Percentiles rank a stretch among this genome's conserved stretches.
Conservation (phyloP, 805 yeast species). For the Saturnispora dispora region DNA sequence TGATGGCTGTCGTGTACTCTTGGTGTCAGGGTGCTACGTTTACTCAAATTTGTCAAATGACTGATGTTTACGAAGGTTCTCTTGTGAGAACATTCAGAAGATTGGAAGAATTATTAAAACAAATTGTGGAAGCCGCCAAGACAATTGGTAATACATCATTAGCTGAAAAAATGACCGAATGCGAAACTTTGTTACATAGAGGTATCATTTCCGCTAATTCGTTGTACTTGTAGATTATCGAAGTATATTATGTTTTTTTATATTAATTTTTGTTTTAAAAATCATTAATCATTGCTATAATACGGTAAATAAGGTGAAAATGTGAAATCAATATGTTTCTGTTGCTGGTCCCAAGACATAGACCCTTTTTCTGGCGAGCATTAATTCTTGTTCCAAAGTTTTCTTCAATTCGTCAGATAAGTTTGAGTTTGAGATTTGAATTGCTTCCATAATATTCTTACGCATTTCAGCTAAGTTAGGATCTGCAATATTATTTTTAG, state of each 20-base stretch:
- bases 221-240: conserved; percentile 46
- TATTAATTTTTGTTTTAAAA: neutral
- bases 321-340: neutral
- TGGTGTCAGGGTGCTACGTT: conserved; percentile 97
- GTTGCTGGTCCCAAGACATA: conserved; percentile 9
- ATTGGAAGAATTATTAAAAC: conserved; percentile 86
- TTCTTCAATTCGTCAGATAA: neutral
- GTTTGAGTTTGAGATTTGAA: neutral
- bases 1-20: conserved; percentile 93
- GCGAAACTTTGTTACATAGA: conserved; percentile 80
- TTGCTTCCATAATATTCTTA: conserved; percentile 1
- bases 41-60: conserved; percentile 96
- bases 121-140: conserved; percentile 83
- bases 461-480: neutral
- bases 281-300: neutral
- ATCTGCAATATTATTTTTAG: conserved; percentile 4
- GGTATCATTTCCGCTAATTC: conserved; percentile 97
- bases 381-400: neutral
- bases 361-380: neutral
- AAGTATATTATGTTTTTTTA: neutral
- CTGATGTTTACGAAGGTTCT: conserved; percentile 97
- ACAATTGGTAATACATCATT: conserved; percentile 87
- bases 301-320: neutral
- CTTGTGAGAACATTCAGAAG: conserved; percentile 91
- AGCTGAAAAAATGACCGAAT: conserved; percentile 81